Conservation (phyloP, 2,329 filamentous ascomycete genomes). For the Talaromyces sp. region DNA sequence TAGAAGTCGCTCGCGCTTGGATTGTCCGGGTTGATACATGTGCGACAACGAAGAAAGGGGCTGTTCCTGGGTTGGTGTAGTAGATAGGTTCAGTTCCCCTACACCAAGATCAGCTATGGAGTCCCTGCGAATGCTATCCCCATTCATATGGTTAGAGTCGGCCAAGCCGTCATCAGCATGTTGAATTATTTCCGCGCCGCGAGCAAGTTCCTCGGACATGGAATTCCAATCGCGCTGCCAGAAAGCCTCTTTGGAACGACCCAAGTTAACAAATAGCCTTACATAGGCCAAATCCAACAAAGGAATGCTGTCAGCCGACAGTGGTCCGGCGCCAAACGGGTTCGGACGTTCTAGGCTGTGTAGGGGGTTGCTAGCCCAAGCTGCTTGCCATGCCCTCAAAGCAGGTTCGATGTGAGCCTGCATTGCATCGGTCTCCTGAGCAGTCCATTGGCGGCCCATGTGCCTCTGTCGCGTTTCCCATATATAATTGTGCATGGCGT, state of each 20-base stretch:
- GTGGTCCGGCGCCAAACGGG: constrained; percentile 71
- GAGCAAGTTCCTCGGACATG: constrained; percentile 80
- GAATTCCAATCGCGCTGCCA: constrained; percentile 92
- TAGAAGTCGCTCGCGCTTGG: constrained; percentile 77
- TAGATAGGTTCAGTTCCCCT: constrained; percentile 30
- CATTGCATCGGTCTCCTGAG: constrained; percentile 91
- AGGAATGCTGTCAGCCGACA: constrained; percentile 87
- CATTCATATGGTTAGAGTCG: constrained; percentile 15
- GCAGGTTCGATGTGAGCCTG: constrained; percentile 92
- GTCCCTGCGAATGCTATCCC: constrained; percentile 23
- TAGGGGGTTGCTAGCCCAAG: constrained; percentile 80
- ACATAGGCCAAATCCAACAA: constrained; percentile 89
- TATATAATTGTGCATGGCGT: constrained; percentile 94
- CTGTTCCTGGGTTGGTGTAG: constrained; percentile 30
- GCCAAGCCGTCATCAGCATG: constrained; percentile 52
- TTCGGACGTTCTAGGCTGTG: constrained; percentile 82
- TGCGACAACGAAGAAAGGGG: constrained; percentile 23
- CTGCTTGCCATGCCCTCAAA: constrained; percentile 86
- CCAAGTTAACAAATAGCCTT: constrained; percentile 87
- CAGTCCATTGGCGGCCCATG: constrained; percentile 81
- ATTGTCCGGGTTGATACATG: constrained; percentile 35
- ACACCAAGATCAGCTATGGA: constrained; percentile 32
- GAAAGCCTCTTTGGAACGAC: constrained; percentile 83
- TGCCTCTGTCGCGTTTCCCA: constrained; percentile 95
- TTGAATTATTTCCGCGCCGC: constrained; percentile 68